Percentiles rank a stretch among this genome's conserved stretches.
Evolutionary conservation across 352 stramenopile genomes (phyloP).

Genomic region (Phytophthora fragariaefolia): DNA sequence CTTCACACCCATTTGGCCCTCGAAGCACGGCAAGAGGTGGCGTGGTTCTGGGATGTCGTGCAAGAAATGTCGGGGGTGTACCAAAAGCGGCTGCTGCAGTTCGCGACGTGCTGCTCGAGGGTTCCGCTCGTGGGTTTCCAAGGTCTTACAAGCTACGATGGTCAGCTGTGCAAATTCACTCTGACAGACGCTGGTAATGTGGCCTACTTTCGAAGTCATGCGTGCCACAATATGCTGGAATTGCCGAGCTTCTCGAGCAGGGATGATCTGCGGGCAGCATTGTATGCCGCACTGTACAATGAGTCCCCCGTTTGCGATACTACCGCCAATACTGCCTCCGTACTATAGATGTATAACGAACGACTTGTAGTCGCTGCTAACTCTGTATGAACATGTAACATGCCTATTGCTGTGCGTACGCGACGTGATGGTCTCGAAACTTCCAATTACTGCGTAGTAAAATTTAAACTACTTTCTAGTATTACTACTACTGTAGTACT

Average conservation of each 20-base stretch:
- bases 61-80: constrained; percentile 79
- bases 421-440: too few relatives aligned
- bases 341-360: constrained; percentile 38
- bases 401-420: too few relatives aligned
- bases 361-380: too few relatives aligned
- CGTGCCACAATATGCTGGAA: constrained; percentile 91
- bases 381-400: too few relatives aligned
- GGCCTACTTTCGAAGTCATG: constrained; percentile 60
- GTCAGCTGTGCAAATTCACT: constrained; percentile 71
- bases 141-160: constrained; percentile 74
- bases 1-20: constrained; percentile 62
- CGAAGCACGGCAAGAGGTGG: constrained; percentile 35
- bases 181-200: constrained; percentile 28
- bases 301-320: constrained; percentile 29
- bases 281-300: constrained; percentile 59
- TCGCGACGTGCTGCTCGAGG: constrained; percentile 74
- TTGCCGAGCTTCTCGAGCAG: constrained; percentile 91
- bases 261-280: constrained; percentile 63
- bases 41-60: constrained; percentile 82
- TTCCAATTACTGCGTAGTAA: too few relatives aligned
- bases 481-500: too few relatives aligned
- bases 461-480: too few relatives aligned
- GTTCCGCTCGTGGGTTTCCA: constrained; percentile 74
- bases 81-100: constrained; percentile 72
- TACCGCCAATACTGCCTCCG: constrained; percentile 5